phyloP scores from a whole-genome alignment of 257 asterid genomes.

The Plectranthus barbatus region DNA sequence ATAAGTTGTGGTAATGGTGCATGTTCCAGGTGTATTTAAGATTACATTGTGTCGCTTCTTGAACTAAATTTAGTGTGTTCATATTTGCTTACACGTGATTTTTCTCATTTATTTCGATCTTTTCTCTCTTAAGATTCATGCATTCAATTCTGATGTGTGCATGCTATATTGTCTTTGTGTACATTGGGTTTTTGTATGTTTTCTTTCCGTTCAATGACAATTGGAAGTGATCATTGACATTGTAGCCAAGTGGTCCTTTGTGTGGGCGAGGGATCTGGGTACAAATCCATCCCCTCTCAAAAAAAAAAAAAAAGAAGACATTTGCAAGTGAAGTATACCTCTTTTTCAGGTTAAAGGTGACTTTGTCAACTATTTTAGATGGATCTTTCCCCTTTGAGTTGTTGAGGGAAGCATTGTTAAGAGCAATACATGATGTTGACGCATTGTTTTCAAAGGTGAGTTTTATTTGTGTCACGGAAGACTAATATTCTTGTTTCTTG shows the following conservation, averaged over 20 bases:
- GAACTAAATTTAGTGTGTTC: not conserved
- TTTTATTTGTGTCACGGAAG: slow-evolving; percentile 10
- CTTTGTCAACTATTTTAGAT: slow-evolving; percentile 58
- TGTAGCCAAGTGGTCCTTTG: too few species aligned
- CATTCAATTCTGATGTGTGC: not conserved
- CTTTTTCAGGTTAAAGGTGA: slow-evolving; percentile 58
- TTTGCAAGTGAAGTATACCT: slow-evolving; percentile 1
- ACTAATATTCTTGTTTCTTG: slow-evolving; percentile 6
- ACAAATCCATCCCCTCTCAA: too few species aligned
- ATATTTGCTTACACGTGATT: not conserved
- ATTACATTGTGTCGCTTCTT: slow-evolving; percentile 2
- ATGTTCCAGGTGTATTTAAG: not conserved
- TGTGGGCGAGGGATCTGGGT: too few species aligned
- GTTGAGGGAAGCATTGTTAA: slow-evolving; percentile 84
- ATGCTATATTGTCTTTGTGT: slow-evolving; percentile 1
- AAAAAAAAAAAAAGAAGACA: too few species aligned
- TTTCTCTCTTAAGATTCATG: not conserved
- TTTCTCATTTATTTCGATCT: slow-evolving; percentile 1
- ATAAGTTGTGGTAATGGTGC: not conserved
- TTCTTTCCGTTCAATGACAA: not conserved
- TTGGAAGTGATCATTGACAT: too few species aligned
- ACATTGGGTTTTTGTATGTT: not conserved
- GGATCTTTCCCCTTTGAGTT: slow-evolving; percentile 69
- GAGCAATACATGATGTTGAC: slow-evolving; percentile 82
- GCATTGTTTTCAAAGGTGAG: slow-evolving; percentile 59